Conservation (phyloP, 176 grass and related monocot genomes). For the Avena eriantha region DNA sequence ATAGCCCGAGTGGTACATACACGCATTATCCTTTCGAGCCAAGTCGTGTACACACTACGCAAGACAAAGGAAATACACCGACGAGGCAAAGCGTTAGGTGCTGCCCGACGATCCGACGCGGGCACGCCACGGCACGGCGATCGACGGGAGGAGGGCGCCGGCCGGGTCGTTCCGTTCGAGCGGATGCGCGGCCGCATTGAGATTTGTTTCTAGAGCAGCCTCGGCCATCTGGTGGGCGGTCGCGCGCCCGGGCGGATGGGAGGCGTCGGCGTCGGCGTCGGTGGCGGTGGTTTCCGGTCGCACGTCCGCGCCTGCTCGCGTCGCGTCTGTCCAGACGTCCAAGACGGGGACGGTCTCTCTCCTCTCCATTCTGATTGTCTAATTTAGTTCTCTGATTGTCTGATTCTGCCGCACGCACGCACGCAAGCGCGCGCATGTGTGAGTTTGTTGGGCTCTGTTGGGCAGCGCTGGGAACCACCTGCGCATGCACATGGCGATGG, state of each 20-base stretch:
- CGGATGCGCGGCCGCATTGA: not conserved
- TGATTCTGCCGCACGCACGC: not conserved
- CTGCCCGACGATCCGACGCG: constrained; percentile 8
- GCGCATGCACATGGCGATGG: not conserved
- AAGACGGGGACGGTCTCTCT: not conserved
- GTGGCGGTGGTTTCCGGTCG: constrained; percentile 11
- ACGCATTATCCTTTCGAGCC: no score
- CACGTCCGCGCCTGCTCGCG: not conserved
- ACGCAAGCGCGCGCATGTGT: not conserved
- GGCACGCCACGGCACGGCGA: not conserved
- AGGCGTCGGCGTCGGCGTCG: constrained; percentile 28
- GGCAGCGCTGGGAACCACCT: not conserved
- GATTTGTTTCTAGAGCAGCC: not conserved
- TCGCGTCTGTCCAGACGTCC: not conserved
- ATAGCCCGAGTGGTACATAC: no score
- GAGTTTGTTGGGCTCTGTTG: not conserved
- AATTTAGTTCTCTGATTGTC: no score
- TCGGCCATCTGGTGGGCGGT: not conserved
- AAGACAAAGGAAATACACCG: no score
- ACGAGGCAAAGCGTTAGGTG: not conserved
- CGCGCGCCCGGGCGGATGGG: not conserved
- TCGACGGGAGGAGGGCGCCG: not conserved
- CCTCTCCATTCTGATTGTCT: not conserved
- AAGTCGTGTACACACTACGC: no score
- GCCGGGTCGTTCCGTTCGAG: constrained; percentile 6